A percentile compares a stretch with the other conserved stretches of the same genome.
Evolutionary conservation across 305 asterid species (phyloP).

Genomic region (Solanum hybrid): DNA sequence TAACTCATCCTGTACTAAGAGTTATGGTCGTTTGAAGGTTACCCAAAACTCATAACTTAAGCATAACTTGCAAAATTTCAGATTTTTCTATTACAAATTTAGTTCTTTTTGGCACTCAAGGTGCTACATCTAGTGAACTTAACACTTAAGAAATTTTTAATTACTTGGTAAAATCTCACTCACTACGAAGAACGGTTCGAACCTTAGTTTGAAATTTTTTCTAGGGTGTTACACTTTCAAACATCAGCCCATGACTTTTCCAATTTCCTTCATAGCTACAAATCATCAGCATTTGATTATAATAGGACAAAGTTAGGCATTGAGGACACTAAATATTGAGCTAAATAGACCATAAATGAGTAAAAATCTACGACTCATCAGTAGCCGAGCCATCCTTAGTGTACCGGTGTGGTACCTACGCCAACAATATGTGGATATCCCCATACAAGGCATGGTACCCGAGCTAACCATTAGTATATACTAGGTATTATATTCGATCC

Average conservation of each 20-base stretch:
- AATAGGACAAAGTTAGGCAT: neutral
- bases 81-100: neutral
- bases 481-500: neutral
- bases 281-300: neutral
- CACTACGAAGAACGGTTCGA: neutral
- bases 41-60: neutral
- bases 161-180: neutral
- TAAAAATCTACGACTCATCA: neutral
- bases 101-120: neutral
- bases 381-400: neutral
- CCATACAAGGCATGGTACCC: neutral
- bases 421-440: neutral
- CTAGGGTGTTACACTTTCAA: neutral
- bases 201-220: neutral
- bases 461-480: neutral
- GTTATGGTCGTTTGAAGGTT: neutral
- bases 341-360: neutral
- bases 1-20: neutral
- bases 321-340: neutral
- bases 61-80: neutral
- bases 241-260: neutral
- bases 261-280: neutral
- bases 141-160: neutral
- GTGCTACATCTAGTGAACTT: neutral
- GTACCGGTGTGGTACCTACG: neutral